Evolutionary conservation across 768 basidiomycete species (phyloP), one percentile per base, ranked within the genome.

Genomic region (Crepidotus variabilis): DNA sequence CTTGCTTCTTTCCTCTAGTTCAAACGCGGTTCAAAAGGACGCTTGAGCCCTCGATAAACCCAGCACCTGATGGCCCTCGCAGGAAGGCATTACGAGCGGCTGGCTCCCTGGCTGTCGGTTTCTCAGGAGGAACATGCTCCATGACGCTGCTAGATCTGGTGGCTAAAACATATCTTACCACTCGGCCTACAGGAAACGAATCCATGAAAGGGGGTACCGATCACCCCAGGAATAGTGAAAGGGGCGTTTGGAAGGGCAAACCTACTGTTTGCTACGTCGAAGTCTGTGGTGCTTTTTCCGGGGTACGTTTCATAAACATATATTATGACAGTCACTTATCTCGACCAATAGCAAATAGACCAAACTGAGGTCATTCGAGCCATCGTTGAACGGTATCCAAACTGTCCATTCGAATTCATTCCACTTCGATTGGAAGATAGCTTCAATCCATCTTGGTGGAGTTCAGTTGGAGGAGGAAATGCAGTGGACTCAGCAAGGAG

Each of bases 101-200:
- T 8, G 90, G 89, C 50, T 84, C 86, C 56, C 72, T 93, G 4
- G 70, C 86, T 8, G 67, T 93, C 16, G 90, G 79, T 1, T 82
- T 86, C 57, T 92, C 90, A n/a, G 91, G 92, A 7, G 90, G 91
- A 2, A 75, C 90, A 0, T 86, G 88, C 3, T 90, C 91, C 0
- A 83, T 86, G 0, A 77, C 90, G 1, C 74, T 92, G 10, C 74
- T 92, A 14, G 86, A 92, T 65, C 72, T 92, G 20, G 75, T 91
- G 1, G 73, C 82, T 23, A 75, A 76, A 61, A 79, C 76, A 18
- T 90, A 88, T 65, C 81, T 87, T 54, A 62, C 74, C 11, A 62
- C 70, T 2, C 63, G 61, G 5, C 56, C 10, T 32, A 50, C 55
- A 47, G 59, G 56, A 11, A 36, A 56, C 16, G 67, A 64, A 36